These are phyloP conservation scores for Iberis pinnata DNA, from an alignment of 345 rosid species.

Conservation along the genomic window DNA sequence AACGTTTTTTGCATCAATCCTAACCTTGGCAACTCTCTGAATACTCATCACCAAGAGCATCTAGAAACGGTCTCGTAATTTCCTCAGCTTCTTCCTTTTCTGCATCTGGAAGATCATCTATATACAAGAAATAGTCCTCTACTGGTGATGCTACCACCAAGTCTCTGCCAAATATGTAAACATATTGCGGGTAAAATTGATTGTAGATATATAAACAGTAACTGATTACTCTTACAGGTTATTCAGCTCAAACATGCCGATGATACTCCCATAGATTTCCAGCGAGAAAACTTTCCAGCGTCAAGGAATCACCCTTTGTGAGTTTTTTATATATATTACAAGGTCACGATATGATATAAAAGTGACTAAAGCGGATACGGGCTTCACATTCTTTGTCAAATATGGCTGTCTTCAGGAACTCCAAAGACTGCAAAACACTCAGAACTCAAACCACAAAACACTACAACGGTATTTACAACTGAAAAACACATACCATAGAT, in stretches of 20 bases:
- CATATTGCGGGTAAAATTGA: conserved; percentile 18
- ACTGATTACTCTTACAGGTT: conserved; percentile 59
- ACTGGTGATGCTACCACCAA: conserved; percentile 90
- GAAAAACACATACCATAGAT: conserved; percentile 38
- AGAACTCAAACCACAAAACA: neutral
- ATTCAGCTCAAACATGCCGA: conserved; percentile 96
- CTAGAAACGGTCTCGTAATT: conserved; percentile 51
- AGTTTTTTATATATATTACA: neutral
- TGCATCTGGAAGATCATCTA: conserved; percentile 56
- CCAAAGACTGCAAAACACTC: conserved; percentile 54
- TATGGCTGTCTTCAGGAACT: conserved; percentile 66
- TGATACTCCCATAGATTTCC: conserved; percentile 79
- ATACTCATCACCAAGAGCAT: conserved; percentile 78
- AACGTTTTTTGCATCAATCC: neutral
- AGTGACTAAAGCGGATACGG: conserved; percentile 54
- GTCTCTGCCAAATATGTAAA: conserved; percentile 55
- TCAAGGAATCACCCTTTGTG: conserved; percentile 40
- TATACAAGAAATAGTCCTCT: conserved; percentile 77
- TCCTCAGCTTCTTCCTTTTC: conserved; percentile 64
- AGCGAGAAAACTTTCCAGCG: conserved; percentile 70
- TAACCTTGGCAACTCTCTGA: conserved; percentile 75
- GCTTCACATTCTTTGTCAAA: conserved; percentile 79
- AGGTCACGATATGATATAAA: conserved; percentile 1
- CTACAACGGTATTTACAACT: neutral
- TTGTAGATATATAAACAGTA: neutral